phyloP scores from a whole-genome alignment of 2,329 filamentous ascomycete species.

The Sarocladium kiliense region DNA sequence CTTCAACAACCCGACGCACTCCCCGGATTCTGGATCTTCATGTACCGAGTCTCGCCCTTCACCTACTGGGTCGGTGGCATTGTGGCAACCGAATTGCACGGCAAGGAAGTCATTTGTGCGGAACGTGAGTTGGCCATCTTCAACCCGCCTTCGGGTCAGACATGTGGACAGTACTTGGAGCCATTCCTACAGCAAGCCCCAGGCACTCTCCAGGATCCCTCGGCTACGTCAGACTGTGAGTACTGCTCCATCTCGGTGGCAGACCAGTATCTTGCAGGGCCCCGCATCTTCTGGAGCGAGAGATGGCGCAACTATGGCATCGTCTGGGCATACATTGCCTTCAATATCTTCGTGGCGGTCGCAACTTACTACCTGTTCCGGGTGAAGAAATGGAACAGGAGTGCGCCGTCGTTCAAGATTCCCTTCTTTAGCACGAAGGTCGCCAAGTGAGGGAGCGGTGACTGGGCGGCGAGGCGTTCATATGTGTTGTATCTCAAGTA shows the following conservation, averaged over 20 bases:
- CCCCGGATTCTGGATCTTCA: slow-evolving; percentile 72
- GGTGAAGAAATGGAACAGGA: slow-evolving; percentile 34
- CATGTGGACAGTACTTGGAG: slow-evolving; percentile 59
- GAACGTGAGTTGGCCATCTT: slow-evolving; percentile 57
- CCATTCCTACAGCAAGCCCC: slow-evolving; percentile 43
- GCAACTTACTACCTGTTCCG: slow-evolving; percentile 58
- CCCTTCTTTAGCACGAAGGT: slow-evolving; percentile 9
- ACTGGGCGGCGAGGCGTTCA: background rate
- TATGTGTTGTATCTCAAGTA: background rate
- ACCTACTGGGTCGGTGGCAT: slow-evolving; percentile 67
- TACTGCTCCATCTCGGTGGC: slow-evolving; percentile 64
- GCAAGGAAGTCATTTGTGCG: slow-evolving; percentile 46
- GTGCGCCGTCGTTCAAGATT: slow-evolving; percentile 7
- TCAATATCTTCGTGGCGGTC: slow-evolving; percentile 57
- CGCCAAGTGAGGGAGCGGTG: background rate
- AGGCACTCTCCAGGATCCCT: slow-evolving; percentile 59
- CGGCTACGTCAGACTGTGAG: slow-evolving; percentile 50
- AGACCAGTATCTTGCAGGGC: slow-evolving; percentile 49
- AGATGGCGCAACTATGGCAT: slow-evolving; percentile 68
- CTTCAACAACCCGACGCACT: slow-evolving; percentile 52
- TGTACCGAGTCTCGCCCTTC: slow-evolving; percentile 62
- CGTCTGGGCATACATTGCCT: slow-evolving; percentile 60
- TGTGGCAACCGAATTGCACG: slow-evolving; percentile 59
- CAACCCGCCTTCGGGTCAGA: slow-evolving; percentile 54
- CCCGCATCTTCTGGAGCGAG: slow-evolving; percentile 44